phyloP scores from a whole-genome alignment of 345 rosid genomes.

The Aquilaria malaccensis region DNA sequence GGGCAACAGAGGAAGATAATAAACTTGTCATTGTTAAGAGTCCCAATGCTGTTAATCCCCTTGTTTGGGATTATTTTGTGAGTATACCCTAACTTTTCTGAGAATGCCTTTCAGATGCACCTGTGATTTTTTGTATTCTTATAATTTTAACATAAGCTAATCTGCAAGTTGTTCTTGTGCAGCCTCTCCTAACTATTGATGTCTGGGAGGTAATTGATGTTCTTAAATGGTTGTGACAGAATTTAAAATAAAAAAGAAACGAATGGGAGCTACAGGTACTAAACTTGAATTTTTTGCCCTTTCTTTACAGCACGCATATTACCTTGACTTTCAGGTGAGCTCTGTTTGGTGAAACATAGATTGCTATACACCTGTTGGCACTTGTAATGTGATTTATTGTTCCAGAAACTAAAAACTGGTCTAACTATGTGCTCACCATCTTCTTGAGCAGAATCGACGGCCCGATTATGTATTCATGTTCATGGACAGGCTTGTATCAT shows the following conservation, averaged over 20 bases:
- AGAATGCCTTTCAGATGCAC: background rate
- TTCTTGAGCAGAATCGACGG: slow-evolving; percentile 49
- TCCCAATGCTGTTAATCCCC: slow-evolving; percentile 93
- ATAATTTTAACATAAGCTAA: slow-evolving; percentile 14
- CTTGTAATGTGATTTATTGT: background rate
- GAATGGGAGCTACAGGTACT: too few species aligned
- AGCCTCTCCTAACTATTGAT: slow-evolving; percentile 92
- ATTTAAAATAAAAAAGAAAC: background rate
- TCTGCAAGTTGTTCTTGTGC: slow-evolving; percentile 27
- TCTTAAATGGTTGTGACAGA: background rate
- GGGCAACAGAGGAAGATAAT: slow-evolving; percentile 64
- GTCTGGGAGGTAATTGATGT: slow-evolving; percentile 79
- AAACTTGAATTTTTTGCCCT: slow-evolving; percentile 3
- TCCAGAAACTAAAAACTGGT: background rate
- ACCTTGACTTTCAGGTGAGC: slow-evolving; percentile 84
- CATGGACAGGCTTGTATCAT: slow-evolving; percentile 82
- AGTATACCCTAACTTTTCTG: slow-evolving; percentile 21
- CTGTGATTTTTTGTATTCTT: slow-evolving; percentile 1
- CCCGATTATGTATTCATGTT: slow-evolving; percentile 56
- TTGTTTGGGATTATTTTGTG: slow-evolving; percentile 84
- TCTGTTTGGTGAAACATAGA: slow-evolving; percentile 6
- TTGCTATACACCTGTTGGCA: slow-evolving; percentile 2
- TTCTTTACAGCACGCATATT: slow-evolving; percentile 79
- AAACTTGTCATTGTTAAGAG: slow-evolving; percentile 78
- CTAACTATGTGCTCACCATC: background rate